Evolutionary conservation across 306 rosid species (phyloP).

Genomic region (Trichosanthes truncata): DNA sequence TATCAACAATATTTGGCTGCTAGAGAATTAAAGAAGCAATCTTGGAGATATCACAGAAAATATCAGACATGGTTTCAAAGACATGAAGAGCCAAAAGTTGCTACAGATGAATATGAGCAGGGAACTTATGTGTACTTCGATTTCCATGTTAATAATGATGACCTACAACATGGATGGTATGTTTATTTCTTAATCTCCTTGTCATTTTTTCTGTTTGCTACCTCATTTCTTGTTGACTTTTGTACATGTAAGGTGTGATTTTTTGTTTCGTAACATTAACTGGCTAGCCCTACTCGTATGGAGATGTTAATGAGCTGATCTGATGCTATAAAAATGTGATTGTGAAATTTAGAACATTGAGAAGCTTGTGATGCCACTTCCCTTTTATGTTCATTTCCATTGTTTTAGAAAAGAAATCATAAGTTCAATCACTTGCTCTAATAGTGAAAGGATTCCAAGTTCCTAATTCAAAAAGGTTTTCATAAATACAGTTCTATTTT

Average conservation of each 20-base stretch:
- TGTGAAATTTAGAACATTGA: background rate
- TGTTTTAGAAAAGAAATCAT: background rate
- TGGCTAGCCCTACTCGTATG: background rate
- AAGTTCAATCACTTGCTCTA: background rate
- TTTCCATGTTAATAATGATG: constrained; percentile 80
- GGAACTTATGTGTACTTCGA: constrained; percentile 96
- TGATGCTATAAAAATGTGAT: background rate
- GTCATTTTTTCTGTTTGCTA: background rate
- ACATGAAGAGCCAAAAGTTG: constrained; percentile 96
- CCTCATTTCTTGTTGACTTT: background rate
- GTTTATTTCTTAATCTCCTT: constrained; percentile 7
- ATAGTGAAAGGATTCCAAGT: background rate
- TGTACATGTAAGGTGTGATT: background rate
- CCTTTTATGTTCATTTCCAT: background rate
- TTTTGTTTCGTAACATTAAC: background rate
- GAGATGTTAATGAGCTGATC: background rate
- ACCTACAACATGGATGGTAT: constrained; percentile 91
- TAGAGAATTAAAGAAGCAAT: constrained; percentile 94
- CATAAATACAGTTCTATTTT: background rate
- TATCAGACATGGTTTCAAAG: constrained; percentile 96
- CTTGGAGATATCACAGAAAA: constrained; percentile 98
- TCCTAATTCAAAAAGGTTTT: background rate
- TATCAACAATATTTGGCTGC: constrained; percentile 96
- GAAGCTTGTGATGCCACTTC: background rate
- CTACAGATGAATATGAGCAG: constrained; percentile 94